Evolutionary conservation across 495 filamentous ascomycete genomes (phyloP).

Genomic region (Podospora pseudopauciseta): DNA sequence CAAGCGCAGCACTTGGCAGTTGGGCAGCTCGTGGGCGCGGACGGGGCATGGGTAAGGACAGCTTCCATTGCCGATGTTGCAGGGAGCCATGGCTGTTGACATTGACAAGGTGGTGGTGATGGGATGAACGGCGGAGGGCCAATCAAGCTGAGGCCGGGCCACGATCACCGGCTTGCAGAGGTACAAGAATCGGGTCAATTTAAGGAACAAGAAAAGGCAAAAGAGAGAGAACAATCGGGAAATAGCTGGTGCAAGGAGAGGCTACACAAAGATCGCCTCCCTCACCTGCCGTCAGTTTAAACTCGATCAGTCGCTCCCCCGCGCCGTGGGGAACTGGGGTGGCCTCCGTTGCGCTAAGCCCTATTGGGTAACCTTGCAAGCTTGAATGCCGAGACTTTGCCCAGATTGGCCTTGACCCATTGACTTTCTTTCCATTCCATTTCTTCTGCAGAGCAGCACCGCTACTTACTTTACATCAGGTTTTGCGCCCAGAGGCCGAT

Average conservation of each 20-base stretch:
- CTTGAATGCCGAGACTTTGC: slow-evolving; percentile 18
- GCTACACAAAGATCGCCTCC: not conserved
- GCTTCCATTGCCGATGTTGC: not conserved
- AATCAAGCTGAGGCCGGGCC: no score
- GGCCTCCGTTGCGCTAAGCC: slow-evolving; percentile 13
- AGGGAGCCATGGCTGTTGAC: not conserved
- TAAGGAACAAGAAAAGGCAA: not conserved
- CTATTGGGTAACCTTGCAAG: slow-evolving; percentile 25
- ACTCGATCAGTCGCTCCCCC: slow-evolving; percentile 13
- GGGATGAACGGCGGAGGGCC: no score
- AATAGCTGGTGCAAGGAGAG: not conserved
- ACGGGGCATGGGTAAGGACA: not conserved
- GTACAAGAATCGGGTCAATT: not conserved
- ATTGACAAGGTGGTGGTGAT: not conserved
- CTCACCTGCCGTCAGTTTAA: slow-evolving; percentile 27
- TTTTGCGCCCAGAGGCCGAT: not conserved
- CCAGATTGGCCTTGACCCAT: slow-evolving; percentile 9
- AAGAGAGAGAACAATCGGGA: not conserved
- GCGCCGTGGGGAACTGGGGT: slow-evolving; percentile 1
- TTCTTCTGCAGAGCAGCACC: no score
- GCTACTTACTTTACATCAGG: not conserved
- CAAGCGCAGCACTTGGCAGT: not conserved
- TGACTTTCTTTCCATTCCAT: no score
- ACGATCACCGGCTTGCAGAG: not conserved
- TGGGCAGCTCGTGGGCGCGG: not conserved